Conservation (phyloP, 768 basidiomycete genomes). For the Hygrophorus pudorinus region DNA sequence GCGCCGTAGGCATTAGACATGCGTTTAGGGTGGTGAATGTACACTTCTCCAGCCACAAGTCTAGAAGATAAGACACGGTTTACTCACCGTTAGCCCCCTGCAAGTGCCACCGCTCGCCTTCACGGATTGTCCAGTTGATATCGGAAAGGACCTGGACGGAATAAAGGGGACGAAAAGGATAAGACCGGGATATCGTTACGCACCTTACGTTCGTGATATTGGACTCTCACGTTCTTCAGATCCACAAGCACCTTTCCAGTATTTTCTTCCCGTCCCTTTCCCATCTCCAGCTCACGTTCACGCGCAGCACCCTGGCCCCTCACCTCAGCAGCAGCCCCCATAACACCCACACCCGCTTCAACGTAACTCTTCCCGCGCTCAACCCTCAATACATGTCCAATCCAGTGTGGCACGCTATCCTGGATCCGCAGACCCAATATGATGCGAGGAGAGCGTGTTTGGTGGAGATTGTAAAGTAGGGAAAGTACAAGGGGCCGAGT, state of each 20-base stretch:
- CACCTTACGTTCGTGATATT: conserved; percentile 60
- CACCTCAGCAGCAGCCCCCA: conserved; percentile 9
- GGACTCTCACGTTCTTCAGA: conserved; percentile 57
- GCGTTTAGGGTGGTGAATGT: no score
- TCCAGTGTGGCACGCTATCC: conserved; percentile 64
- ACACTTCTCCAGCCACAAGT: no score
- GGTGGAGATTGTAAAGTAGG: conserved; percentile 47
- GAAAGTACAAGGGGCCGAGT: conserved; percentile 46
- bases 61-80: neutral
- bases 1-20: no score
- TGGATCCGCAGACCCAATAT: conserved; percentile 61
- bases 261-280: neutral
- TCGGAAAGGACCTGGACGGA: conserved; percentile 54
- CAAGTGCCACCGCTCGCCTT: conserved; percentile 86
- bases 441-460: conserved; percentile 40
- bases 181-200: conserved; percentile 4
- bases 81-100: conserved; percentile 74
- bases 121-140: conserved; percentile 73
- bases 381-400: conserved; percentile 56
- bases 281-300: neutral
- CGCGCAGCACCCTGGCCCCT: neutral
- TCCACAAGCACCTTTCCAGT: conserved; percentile 36
- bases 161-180: neutral
- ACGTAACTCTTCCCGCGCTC: conserved; percentile 30
- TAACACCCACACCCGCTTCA: conserved; percentile 38